Evolutionary conservation across 2,329 filamentous ascomycete genomes (phyloP).

Genomic region (Tolypocladium inflatum): DNA sequence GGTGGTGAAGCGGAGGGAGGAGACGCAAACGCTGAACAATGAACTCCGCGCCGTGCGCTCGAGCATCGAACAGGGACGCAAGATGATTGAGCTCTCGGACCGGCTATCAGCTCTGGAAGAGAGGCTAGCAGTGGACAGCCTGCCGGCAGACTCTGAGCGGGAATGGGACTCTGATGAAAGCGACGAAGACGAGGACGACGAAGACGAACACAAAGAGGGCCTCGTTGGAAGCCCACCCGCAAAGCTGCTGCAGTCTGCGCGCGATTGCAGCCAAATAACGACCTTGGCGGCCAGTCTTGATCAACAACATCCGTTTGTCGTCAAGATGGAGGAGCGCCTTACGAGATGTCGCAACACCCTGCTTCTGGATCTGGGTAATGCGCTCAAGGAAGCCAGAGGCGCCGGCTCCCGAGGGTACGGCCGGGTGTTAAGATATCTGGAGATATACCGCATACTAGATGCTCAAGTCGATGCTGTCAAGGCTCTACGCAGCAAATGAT

Average conservation of each 20-base stretch:
- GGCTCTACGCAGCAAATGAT: constrained; percentile 30
- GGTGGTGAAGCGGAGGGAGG: constrained; percentile 53
- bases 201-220: constrained; percentile 15
- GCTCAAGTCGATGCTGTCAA: constrained; percentile 44
- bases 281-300: constrained; percentile 34
- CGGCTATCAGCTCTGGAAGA: constrained; percentile 54
- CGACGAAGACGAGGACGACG: constrained; percentile 30
- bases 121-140: constrained; percentile 44
- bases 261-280: constrained; percentile 33
- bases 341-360: constrained; percentile 45
- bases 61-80: constrained; percentile 51
- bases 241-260: constrained; percentile 35
- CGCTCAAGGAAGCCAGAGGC: constrained; percentile 33
- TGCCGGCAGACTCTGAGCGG: constrained; percentile 11
- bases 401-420: constrained; percentile 31
- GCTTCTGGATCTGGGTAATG: constrained; percentile 44
- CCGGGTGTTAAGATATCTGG: constrained; percentile 41
- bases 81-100: constrained; percentile 59
- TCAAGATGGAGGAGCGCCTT: constrained; percentile 43
- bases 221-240: constrained; percentile 36
- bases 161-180: constrained; percentile 22
- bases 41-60: constrained; percentile 57
- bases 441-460: constrained; percentile 41
- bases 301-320: constrained; percentile 37
- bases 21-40: constrained; percentile 52